Percentiles rank a stretch among this genome's conserved stretches.
phyloP scores from a whole-genome alignment of 352 stramenopile genomes.

The Phytopythium aichiense region DNA sequence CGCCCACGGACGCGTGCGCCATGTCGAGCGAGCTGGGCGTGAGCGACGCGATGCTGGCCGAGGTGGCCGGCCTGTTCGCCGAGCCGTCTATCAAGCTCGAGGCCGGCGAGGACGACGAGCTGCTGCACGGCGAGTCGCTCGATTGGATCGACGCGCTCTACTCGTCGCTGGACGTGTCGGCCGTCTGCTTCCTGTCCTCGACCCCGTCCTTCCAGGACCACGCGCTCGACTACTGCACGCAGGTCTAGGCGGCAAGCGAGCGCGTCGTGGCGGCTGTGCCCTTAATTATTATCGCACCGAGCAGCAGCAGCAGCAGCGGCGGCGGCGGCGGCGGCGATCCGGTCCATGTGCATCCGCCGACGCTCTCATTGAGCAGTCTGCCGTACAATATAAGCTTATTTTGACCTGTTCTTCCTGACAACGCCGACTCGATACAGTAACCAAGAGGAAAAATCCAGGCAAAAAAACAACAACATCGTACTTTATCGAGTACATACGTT shows the following conservation, averaged over 20 bases:
- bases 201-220: constrained; percentile 22
- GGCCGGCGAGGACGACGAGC: constrained; percentile 11
- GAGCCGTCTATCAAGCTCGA: neutral
- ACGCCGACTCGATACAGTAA: too few relatives aligned
- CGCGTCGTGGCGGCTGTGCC: neutral
- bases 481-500: neutral
- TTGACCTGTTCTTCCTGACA: neutral
- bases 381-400: neutral
- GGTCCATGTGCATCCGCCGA: neutral
- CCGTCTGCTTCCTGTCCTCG: neutral
- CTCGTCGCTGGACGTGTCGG: constrained; percentile 33
- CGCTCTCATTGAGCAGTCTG: neutral
- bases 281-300: constrained; percentile 1
- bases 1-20: constrained; percentile 32
- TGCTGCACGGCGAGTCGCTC: constrained; percentile 25
- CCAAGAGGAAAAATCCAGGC: neutral
- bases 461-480: neutral
- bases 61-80: constrained; percentile 21
- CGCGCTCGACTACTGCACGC: constrained; percentile 21
- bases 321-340: neutral
- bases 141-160: constrained; percentile 55
- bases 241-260: constrained; percentile 8
- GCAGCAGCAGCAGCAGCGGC: neutral
- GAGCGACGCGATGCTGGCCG: constrained; percentile 18
- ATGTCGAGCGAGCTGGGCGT: constrained; percentile 18